Percentiles rank a stretch among this genome's conserved stretches.
Conservation (phyloP, 495 filamentous ascomycete genomes). For the Massariosphaeria phaeospora region DNA sequence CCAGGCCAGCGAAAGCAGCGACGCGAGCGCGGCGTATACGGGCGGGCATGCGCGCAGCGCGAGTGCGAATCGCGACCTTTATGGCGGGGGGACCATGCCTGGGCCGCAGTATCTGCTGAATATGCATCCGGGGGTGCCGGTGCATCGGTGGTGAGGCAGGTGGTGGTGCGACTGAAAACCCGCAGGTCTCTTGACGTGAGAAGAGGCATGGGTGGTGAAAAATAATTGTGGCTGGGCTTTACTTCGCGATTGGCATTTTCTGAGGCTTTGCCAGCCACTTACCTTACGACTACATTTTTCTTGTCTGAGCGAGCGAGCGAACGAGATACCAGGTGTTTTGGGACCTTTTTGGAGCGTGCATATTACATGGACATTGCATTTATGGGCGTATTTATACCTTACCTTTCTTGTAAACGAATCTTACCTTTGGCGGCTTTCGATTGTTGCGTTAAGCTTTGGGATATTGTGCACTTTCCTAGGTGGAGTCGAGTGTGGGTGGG, state of each 20-base stretch:
- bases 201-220: background rate
- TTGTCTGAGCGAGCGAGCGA: too few species aligned
- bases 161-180: background rate
- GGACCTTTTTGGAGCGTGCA: too few species aligned
- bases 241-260: background rate
- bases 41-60: constrained; percentile 8
- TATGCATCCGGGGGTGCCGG: constrained; percentile 31
- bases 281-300: too few species aligned
- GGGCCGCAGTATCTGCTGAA: constrained; percentile 30
- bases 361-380: too few species aligned
- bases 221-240: background rate
- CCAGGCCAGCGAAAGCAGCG: background rate
- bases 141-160: constrained; percentile 14
- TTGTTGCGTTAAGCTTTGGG: too few species aligned
- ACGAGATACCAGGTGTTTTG: too few species aligned
- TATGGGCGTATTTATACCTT: too few species aligned
- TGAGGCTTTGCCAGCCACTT: too few species aligned
- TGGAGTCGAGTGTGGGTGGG: too few species aligned
- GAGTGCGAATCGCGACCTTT: constrained; percentile 12
- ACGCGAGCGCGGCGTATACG: background rate
- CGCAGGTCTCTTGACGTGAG: background rate
- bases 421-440: too few species aligned
- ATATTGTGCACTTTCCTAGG: too few species aligned
- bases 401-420: too few species aligned
- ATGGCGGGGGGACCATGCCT: constrained; percentile 28